Evolutionary conservation across 345 rosid genomes (phyloP), one percentile per base, ranked within the genome.

Genomic region (Noccaea caerulescens): DNA sequence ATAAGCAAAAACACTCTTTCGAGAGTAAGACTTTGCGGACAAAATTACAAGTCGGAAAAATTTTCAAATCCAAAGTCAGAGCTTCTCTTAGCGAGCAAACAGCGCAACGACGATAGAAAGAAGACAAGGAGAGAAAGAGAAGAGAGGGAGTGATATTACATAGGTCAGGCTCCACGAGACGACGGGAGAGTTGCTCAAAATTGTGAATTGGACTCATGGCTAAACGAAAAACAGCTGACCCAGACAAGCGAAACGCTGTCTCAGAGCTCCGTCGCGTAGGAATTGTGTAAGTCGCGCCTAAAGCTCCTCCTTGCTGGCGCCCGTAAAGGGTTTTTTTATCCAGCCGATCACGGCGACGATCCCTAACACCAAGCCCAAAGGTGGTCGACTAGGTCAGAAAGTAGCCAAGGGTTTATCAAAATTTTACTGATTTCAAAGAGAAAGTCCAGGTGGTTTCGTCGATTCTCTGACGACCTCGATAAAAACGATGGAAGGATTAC

Each of bases 151-250:
- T 1, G 41, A 20, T 11, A 5, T 33, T 92, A 92, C 96, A 72
- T 43, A 89, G 83, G 79, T 92, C 96, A 30, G 87, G 83, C 69
- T 88, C 96, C 37, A 92, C 73, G 49, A 94, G 87, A 63, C 71
- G 91, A 69, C 93, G 90, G 38, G 99, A 84, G 73, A 89, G 99
- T 42, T 85, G 93, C 83, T 95, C 99, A 80, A 92, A 90, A 79
- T 88, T 88, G 92, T 86, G 97, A 77, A 95, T 79, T 23, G 96
- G 99, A 75, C 99, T 85, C 99, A 92, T 95, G 47, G 58, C 45
- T 45, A 43, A 33, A 63, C 46, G 30, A 0, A 27, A 9, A 14
- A 20, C 42, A 33, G 43, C 56, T 16, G 16, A 51, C 25, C 54
- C 43, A 13, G 32, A 52, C 3, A 51, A 73, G 53, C 20, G 54